A percentile compares a stretch with the other conserved stretches of the same genome.
phyloP scores from a whole-genome alignment of 768 basidiomycete genomes.

The Mycena crocata region DNA sequence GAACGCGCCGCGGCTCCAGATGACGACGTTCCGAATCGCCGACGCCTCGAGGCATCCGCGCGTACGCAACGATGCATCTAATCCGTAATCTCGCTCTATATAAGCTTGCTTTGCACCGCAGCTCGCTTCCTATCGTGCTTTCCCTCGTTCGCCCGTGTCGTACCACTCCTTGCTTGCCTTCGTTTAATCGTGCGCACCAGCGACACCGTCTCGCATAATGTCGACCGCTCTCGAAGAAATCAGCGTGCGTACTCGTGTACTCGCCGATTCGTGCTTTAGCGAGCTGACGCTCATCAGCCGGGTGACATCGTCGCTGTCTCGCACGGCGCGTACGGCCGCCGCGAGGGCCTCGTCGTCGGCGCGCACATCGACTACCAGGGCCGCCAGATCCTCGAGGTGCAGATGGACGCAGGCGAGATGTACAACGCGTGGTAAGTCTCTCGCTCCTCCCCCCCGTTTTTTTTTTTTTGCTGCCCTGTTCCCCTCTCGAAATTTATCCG shows the following conservation, averaged over 20 bases:
- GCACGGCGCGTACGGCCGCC: slow-evolving; percentile 69
- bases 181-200: no score
- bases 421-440: slow-evolving; percentile 72
- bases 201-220: not conserved
- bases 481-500: not conserved
- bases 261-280: no score
- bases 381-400: slow-evolving; percentile 85
- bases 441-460: not conserved
- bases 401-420: slow-evolving; percentile 75
- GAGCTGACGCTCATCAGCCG: slow-evolving; percentile 54
- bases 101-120: slow-evolving; percentile 12
- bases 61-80: slow-evolving; percentile 43
- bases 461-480: no score
- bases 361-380: slow-evolving; percentile 83
- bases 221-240: slow-evolving; percentile 25
- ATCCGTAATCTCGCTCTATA: slow-evolving; percentile 31
- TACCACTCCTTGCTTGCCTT: not conserved
- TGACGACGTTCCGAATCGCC: slow-evolving; percentile 27
- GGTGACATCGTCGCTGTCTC: slow-evolving; percentile 87
- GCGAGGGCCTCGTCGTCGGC: slow-evolving; percentile 85
- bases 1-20: not conserved
- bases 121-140: slow-evolving; percentile 10
- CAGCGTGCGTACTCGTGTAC: not conserved
- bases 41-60: slow-evolving; percentile 48
- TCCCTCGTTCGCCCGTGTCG: slow-evolving; percentile 7